Evolutionary conservation across 768 basidiomycete species (phyloP).

Genomic region (Hirschioporus abietinus): DNA sequence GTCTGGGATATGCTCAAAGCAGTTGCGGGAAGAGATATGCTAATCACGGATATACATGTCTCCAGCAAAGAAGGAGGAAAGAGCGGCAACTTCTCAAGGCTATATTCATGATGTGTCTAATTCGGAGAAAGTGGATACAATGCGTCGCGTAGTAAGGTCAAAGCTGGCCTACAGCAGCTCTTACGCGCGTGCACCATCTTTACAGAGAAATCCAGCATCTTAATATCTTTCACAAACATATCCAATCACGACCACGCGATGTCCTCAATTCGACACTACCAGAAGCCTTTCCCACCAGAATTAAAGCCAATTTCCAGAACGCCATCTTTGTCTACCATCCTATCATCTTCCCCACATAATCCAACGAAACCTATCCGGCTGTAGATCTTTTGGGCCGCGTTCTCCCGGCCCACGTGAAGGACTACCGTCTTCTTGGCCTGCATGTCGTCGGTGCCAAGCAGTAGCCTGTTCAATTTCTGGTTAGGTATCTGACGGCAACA

Average conservation of each 20-base stretch:
- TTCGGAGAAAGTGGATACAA: neutral
- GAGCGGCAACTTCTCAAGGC: conserved; percentile 60
- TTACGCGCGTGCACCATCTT: too few species aligned
- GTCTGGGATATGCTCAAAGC: conserved; percentile 95
- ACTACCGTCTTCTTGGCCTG: conserved; percentile 39
- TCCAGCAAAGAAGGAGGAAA: conserved; percentile 66
- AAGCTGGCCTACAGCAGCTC: too few species aligned
- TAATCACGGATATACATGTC: conserved; percentile 64
- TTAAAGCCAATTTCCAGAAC: conserved; percentile 51
- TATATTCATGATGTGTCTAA: conserved; percentile 1
- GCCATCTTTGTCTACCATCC: conserved; percentile 37
- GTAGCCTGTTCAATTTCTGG: conserved; percentile 27
- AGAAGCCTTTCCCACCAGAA: conserved; percentile 44
- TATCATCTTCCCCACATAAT: conserved; percentile 31
- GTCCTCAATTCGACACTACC: conserved; percentile 26
- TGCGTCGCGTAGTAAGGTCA: neutral
- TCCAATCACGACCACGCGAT: neutral
- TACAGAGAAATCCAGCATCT: neutral
- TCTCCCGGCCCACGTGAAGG: conserved; percentile 49
- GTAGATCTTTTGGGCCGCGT: conserved; percentile 47
- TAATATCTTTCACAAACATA: neutral
- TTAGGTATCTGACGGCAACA: neutral
- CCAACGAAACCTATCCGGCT: conserved; percentile 49
- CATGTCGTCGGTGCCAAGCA: conserved; percentile 29
- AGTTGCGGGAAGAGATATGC: conserved; percentile 84